These are phyloP conservation scores for Pilatotrama ljubarskyi DNA, from an alignment of 768 basidiomycete species.

Conservation along the genomic window DNA sequence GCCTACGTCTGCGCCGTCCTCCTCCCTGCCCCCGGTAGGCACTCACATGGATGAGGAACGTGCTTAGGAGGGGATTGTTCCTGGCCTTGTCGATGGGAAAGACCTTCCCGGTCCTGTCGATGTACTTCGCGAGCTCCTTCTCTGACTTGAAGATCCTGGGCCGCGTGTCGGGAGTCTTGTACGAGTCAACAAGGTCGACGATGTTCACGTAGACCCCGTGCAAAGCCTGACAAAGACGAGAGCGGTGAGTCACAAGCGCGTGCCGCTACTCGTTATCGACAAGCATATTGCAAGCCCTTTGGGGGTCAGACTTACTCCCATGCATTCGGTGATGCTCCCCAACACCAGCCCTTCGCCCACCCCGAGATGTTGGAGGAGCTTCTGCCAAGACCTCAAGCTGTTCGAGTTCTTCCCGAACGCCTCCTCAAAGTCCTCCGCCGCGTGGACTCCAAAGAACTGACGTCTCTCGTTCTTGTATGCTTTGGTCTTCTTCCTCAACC, in stretches of 20 bases:
- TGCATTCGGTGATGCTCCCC: neutral
- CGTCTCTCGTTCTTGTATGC: neutral
- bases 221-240: neutral
- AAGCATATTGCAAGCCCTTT: too few species aligned
- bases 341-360: neutral
- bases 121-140: neutral
- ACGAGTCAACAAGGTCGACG: slow-evolving; percentile 5
- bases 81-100: neutral
- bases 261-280: too few species aligned
- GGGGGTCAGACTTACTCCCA: neutral
- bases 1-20: neutral
- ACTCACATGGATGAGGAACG: neutral
- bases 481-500: neutral
- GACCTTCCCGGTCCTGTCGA: neutral
- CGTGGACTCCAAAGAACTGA: neutral
- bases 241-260: neutral
- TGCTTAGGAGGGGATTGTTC: neutral
- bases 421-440: neutral
- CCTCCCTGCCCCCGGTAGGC: neutral
- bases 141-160: neutral
- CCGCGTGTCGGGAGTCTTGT: neutral
- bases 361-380: neutral
- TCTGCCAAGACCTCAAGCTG: neutral
- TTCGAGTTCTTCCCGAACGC: neutral
- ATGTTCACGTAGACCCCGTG: neutral